phyloP scores from a whole-genome alignment of 352 stramenopile genomes.

The Phytopythium montanum region DNA sequence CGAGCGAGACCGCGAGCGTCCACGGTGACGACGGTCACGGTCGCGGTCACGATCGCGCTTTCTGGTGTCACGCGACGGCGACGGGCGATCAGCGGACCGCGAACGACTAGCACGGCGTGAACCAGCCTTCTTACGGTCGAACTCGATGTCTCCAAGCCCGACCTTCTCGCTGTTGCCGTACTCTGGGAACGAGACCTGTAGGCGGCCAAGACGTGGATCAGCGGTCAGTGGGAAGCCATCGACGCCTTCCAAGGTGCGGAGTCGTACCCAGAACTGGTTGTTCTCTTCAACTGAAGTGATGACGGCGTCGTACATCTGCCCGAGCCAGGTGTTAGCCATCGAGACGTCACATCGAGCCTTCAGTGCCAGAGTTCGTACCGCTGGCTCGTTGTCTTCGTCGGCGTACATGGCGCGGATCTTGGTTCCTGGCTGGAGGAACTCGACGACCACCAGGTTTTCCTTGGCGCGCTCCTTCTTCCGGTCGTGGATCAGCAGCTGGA shows the following conservation, averaged over 20 bases:
- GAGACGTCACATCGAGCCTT: neutral
- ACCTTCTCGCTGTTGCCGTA: conserved; percentile 97
- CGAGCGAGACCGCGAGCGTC: conserved; percentile 31
- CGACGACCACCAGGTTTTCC: conserved; percentile 57
- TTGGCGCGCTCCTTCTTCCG: conserved; percentile 65
- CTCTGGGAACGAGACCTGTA: conserved; percentile 93
- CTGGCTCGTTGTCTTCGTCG: conserved; percentile 94
- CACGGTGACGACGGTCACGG: conserved; percentile 25
- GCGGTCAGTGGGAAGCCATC: neutral
- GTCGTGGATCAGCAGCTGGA: conserved; percentile 68
- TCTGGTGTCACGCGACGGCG: conserved; percentile 23
- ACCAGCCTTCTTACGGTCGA: conserved; percentile 31
- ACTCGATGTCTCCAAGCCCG: conserved; percentile 93
- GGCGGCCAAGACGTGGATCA: conserved; percentile 15
- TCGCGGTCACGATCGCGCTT: conserved; percentile 25
- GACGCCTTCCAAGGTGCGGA: neutral
- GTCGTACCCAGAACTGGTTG: conserved; percentile 64
- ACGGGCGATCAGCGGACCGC: conserved; percentile 23
- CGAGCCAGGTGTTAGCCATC: conserved; percentile 3
- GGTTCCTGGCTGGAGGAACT: conserved; percentile 83
- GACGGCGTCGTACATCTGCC: conserved; percentile 94
- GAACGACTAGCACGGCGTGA: conserved; percentile 24
- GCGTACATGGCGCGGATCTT: conserved; percentile 94
- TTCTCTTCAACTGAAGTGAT: conserved; percentile 92
- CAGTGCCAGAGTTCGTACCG: conserved; percentile 25